Base-by-base conservation (phyloP, 31 red algal species). In the Endocladia muricata region DNA sequence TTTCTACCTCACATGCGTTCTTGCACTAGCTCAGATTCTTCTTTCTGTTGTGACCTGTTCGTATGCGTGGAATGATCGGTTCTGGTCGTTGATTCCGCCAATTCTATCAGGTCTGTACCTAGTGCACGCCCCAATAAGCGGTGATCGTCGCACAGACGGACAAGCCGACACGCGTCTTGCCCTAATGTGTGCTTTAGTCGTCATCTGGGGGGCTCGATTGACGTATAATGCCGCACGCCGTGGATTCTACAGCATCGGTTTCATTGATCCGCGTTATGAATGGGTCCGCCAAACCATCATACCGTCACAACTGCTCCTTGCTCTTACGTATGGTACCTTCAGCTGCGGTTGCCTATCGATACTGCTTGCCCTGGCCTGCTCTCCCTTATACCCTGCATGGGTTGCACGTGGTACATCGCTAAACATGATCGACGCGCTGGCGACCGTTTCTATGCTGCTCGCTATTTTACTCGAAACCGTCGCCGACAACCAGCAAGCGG, bases 361-460 rank as follows among this genome's bases (percentile, higher is more conserved):
- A 38, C 36, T 85, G 11, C 39, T 73, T n/a, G 81, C 81, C 2
- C 23, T 72, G 15, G 67, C 17, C 1, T 41, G 42, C 11, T 72
- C 81, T 38, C 70, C 81, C 2, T 56, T 85, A 0, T 85, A 85
- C 37, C 21, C 64, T 40, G 81, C 81, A 34, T 85, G 81, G 81
- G 33, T 76, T 23, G 41, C 54, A 43, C 81, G 81, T 52, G 71
- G 42, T 30, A 36, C 70, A 15, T 30, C 29, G 28, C 61, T 85
- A 21, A 56, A 56, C 2, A 5, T 25, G 17, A 3, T 76, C 6
- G 81, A 85, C 52, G 41, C 34, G 26, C 11, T 85, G 6, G 81
- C 81, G 1, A 2, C 70, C 1, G 48, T 56, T 37, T 42, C 58
- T 21, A 75, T 85, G 70, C 4, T 58, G 41, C 21, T 57, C 28